Conservation (phyloP, 495 filamentous ascomycete genomes). For the Xylaria nigripes region DNA sequence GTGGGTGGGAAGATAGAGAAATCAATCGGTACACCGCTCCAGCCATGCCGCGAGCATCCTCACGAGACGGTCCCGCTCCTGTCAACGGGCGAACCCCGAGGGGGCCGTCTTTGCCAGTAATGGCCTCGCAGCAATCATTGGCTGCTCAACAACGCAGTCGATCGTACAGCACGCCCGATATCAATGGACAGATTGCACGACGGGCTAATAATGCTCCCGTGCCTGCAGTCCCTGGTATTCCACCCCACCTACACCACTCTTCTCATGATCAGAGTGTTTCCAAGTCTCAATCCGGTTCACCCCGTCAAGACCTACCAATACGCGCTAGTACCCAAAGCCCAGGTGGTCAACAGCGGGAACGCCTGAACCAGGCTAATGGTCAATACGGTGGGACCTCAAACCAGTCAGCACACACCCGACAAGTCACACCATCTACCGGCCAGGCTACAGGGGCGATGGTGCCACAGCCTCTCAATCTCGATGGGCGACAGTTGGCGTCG, state of each 20-base stretch:
- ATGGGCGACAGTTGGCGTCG: conserved; percentile 24
- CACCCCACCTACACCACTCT: conserved; percentile 44
- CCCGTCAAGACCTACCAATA: conserved; percentile 42
- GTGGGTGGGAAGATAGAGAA: conserved; percentile 57
- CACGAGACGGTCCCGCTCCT: conserved; percentile 62
- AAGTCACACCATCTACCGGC: conserved; percentile 28
- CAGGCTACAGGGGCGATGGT: background rate
- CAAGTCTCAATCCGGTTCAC: conserved; percentile 45
- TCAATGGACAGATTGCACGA: conserved; percentile 40
- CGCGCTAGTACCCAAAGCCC: conserved; percentile 48
- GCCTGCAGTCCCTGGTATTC: conserved; percentile 50
- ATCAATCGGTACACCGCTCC: conserved; percentile 79
- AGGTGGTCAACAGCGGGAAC: conserved; percentile 40
- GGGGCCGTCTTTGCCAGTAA: conserved; percentile 74
- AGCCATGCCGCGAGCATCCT: conserved; percentile 67
- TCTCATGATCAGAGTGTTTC: conserved; percentile 47
- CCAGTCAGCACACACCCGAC: conserved; percentile 39
- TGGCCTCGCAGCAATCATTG: conserved; percentile 49
- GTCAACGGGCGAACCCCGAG: conserved; percentile 59
- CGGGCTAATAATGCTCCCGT: conserved; percentile 29
- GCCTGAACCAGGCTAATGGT: conserved; percentile 26
- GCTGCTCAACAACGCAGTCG: conserved; percentile 51
- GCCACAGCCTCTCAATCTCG: conserved; percentile 25
- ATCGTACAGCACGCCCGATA: conserved; percentile 57
- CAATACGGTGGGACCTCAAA: conserved; percentile 34